A percentile compares a stretch with the other conserved stretches of the same genome.
phyloP scores from a whole-genome alignment of 106 monocot species.

The Dendrobium catenatum region DNA sequence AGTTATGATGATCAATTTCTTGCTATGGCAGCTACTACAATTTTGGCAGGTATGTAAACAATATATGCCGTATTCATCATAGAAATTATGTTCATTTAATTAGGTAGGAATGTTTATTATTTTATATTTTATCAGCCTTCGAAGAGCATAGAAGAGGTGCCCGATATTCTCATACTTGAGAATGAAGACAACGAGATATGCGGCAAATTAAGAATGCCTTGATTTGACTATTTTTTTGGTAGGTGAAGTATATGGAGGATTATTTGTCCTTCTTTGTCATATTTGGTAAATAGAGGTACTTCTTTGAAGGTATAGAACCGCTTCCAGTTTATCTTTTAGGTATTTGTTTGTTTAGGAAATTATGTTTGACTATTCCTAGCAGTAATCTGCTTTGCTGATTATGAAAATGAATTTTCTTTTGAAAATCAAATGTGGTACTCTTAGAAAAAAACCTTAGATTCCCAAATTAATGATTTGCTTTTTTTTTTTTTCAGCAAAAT shows the following conservation, averaged over 20 bases:
- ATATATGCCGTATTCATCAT: neutral
- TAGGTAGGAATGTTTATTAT: neutral
- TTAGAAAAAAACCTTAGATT: no score
- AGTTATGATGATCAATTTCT: conserved; percentile 78
- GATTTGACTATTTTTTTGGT: neutral
- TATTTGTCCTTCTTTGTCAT: conserved; percentile 1
- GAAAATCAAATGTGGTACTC: no score
- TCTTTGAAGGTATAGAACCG: neutral
- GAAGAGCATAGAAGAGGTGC: conserved; percentile 49
- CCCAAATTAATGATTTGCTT: no score
- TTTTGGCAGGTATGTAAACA: conserved; percentile 46
- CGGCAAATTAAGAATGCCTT: neutral
- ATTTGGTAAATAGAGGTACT: neutral
- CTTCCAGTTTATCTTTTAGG: neutral
- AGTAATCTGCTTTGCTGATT: neutral
- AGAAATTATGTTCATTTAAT: neutral
- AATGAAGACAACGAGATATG: neutral
- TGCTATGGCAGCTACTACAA: conserved; percentile 67
- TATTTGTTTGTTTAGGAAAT: neutral
- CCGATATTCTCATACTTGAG: conserved; percentile 17
- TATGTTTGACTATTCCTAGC: neutral
- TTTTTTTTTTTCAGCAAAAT: no score
- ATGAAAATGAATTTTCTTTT: neutral
- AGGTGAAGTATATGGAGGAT: neutral
- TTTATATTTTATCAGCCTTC: conserved; percentile 24